These are phyloP conservation scores for Pterula multifida DNA, from an alignment of 1,284 basidiomycete genomes.

Conservation along the genomic window DNA sequence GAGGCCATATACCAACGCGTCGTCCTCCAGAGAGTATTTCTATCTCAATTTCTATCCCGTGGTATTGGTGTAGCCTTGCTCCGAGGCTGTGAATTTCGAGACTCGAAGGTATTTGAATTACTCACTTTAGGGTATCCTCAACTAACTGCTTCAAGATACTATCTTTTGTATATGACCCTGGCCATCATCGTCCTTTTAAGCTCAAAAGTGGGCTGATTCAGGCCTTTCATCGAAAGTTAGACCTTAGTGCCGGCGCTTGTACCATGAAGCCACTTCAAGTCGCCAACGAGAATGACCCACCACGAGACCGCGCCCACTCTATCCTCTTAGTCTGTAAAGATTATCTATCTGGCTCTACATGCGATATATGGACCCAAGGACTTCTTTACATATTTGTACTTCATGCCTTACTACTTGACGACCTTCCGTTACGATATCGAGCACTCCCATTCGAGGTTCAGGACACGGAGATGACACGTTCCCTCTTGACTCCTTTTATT, in stretches of 20 bases:
- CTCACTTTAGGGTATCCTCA: background rate
- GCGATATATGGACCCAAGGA: conserved; percentile 14
- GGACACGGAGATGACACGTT: background rate
- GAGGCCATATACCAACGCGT: conserved; percentile 18
- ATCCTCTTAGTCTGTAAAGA: no score
- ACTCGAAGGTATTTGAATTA: conserved; percentile 39
- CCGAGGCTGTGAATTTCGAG: conserved; percentile 40
- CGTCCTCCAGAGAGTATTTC: conserved; percentile 35
- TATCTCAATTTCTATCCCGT: conserved; percentile 32
- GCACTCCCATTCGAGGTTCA: background rate
- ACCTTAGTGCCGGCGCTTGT: no score
- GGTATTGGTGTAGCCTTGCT: conserved; percentile 42
- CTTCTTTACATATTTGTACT: conserved; percentile 18
- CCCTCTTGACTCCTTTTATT: background rate
- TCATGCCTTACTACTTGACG: background rate
- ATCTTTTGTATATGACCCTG: conserved; percentile 29
- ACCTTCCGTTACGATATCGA: background rate
- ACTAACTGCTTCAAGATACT: conserved; percentile 24
- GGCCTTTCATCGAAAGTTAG: no score
- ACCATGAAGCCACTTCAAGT: no score
- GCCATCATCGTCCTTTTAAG: conserved; percentile 15
- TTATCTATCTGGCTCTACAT: no score
- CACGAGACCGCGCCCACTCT: no score
- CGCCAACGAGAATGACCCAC: no score
- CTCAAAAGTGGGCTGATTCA: no score